Base-by-base conservation (phyloP, 2,329 filamentous ascomycete genomes). In the Oidium heveae region DNA sequence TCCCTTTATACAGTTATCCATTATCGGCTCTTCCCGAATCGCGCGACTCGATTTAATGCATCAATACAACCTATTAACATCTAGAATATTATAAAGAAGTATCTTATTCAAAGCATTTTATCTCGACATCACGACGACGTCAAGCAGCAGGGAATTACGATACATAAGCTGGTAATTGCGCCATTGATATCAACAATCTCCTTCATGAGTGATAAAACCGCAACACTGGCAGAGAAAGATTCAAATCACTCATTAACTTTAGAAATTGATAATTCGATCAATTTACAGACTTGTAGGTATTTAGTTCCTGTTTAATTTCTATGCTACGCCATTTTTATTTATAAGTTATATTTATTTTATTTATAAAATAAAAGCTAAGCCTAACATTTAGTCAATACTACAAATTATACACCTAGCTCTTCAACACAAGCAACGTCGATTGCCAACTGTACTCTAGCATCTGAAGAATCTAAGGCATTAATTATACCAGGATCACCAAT, bases 181-280 rank as follows among this genome's bases (percentile, higher is more conserved):
- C 39, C 18, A 43, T 43, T 20, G 7, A 20, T 43, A 58, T 55
- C 51, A 53, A 56, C 55, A 61, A 63, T 60, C 63, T 63, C 64
- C 62, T 66, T 63, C 56, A 66, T 66, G 64, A 66, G 64, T 65
- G 65, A 65, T 65, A 64, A 66, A 59, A 59, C 63, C 57, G 60
- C 61, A 58, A 61, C 62, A 57, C 62, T 61, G 58, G 64, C 63
- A 57, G 64, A 66, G 63, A 62, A 63, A 59, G 59, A 63, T 58
- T 59, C 59, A 57, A 61, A 57, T 57, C 63, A 61, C 57, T 63
- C 64, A 57, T 58, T 58, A 55, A 60, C 64, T 39, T 50, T 59
- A 57, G 63, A 62, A 57, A 59, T 58, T 50, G 61, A 59, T 46
- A 65, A 64, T 55, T 60, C 58, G 53, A 56, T 54, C 7, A 62